Base-by-base conservation (phyloP, 2,329 filamentous ascomycete species). In the Clonostachys chloroleuca region DNA sequence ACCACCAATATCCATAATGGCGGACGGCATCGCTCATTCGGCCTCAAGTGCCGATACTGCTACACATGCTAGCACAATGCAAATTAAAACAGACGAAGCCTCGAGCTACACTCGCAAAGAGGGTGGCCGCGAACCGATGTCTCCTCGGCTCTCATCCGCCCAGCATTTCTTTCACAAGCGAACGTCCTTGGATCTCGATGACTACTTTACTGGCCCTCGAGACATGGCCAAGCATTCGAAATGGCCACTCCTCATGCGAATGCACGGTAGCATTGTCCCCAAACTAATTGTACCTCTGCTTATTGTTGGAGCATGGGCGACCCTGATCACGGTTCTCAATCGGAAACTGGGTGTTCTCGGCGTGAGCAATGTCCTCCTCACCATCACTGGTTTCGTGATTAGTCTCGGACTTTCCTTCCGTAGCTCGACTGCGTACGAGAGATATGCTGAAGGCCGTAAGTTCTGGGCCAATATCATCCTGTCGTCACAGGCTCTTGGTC, bases 371-470 rank as follows among this genome's bases (percentile, higher is more conserved):
- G 65, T 69, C 34, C 72, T 91, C 17, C 74, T 92, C 46, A 91
- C 87, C 2, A 82, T 92, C 45, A 78, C 87, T 41, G 87, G 87
- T 84, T 91, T 92, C 69, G 84, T 92, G 50, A 86, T 92, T 62
- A 84, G 84, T 78, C 69, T 92, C 49, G 79, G 84, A n/a, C 75
- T 92, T 34, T 89, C 86, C 2, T 90, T 92, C 69, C 82, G 87
- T 49, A 87, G 79, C 52, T 84, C 85, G 3, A 89, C 86, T 8
- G 87, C 87, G 10, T 92, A 92, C 56, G 87, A 92, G 66, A 80
- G 86, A 54, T 84, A 83, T 59, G 74, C 73, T 39, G 83, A 87
- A 52, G 83, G 83, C 36, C 74, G 83, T 36, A 81, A 80, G 55
- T 80, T 74, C 56, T 86, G 82, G 81, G 72, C 81, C 1, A 70